These are phyloP conservation scores for Trichothecium roseum DNA, from an alignment of 2,329 filamentous ascomycete species.

Conservation along the genomic window DNA sequence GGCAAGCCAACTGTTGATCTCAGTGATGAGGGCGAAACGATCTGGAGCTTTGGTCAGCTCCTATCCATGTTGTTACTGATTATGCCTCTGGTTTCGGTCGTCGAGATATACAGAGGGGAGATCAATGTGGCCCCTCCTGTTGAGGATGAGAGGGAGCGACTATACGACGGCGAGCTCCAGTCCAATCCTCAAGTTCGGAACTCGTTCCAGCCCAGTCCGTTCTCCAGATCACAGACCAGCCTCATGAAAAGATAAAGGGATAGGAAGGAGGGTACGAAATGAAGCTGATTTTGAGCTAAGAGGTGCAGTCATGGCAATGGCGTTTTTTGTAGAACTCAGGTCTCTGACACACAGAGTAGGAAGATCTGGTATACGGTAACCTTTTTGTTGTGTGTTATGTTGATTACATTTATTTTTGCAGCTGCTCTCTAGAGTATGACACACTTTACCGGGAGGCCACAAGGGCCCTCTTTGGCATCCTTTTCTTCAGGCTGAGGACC, in stretches of 20 bases:
- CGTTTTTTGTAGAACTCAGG: too few species aligned
- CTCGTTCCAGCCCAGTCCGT: slow-evolving; percentile 34
- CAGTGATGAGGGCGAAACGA: slow-evolving; percentile 39
- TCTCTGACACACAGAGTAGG: too few species aligned
- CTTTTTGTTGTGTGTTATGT: slow-evolving; percentile 8
- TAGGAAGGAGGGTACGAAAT: too few species aligned
- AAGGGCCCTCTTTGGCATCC: slow-evolving; percentile 55
- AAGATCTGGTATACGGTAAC: too few species aligned
- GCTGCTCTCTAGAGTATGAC: slow-evolving; percentile 42
- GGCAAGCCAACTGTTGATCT: slow-evolving; percentile 39
- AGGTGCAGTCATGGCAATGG: too few species aligned
- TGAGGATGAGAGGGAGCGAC: slow-evolving; percentile 18
- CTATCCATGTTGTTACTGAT: slow-evolving; percentile 47
- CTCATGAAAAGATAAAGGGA: slow-evolving; percentile 20
- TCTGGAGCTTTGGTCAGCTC: slow-evolving; percentile 55
- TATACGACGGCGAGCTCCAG: slow-evolving; percentile 12
- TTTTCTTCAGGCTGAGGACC: slow-evolving; percentile 24
- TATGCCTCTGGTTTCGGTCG: slow-evolving; percentile 46
- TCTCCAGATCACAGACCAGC: slow-evolving; percentile 27
- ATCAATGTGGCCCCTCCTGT: slow-evolving; percentile 30
- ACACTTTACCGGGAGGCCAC: slow-evolving; percentile 69
- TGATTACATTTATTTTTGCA: slow-evolving; percentile 1
- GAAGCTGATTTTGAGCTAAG: too few species aligned
- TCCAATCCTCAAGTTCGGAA: slow-evolving; percentile 13
- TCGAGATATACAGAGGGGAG: slow-evolving; percentile 48